Base-by-base conservation (phyloP, 2,329 filamentous ascomycete species). In the Coniella vitis region DNA sequence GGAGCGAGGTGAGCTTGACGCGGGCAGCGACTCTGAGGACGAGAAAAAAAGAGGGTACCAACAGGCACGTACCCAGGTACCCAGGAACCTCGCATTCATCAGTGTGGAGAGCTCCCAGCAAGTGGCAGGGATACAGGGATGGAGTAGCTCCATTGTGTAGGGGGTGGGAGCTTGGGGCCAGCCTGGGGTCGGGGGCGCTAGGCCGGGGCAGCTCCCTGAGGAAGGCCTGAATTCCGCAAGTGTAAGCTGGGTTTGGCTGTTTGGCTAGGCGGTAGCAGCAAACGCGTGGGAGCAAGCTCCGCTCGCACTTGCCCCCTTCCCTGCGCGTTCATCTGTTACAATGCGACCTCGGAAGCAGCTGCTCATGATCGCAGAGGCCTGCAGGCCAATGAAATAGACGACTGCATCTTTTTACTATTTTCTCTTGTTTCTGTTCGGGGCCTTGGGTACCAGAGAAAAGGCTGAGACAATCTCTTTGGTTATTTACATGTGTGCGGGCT, bases 1-100 rank as follows among this genome's bases (percentile, higher is more conserved):
- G 16, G 40, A 51, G 45, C 39, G 40, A 45, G 29, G 31, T 38
- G 40, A 42, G 40, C 40, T 42, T 42, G 48, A 37, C 32, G 42
- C 49, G 20, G 31, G 42, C 35, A 36, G 25, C 22, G 22, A 22
- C 39, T 31, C 5, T 17, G 17, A 13, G 39, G 31, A 25, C n/a
- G 31, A 29, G n/a, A n/a, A n/a, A 25, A 19, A 34, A 16, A 17
- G 25, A 13, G 25, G 20, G 40, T 34, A 17, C 25, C 7, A 32
- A 29, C 40, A 19, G 12, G 54, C 48, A 37, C 10, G 38, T 22
- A 17, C 22, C 16, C 8, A 21, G 38, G 38, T 41, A n/a, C 14
- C 37, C 3, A 16, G 38, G 22, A n/a, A 17, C 35, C n/a, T 17
- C n/a, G 29, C n/a, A 21, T 21, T 29, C 21, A 19, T 22, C 38